Base-by-base conservation (phyloP, 2,329 filamentous ascomycete genomes). In the Penicillium fuscoglaucum region DNA sequence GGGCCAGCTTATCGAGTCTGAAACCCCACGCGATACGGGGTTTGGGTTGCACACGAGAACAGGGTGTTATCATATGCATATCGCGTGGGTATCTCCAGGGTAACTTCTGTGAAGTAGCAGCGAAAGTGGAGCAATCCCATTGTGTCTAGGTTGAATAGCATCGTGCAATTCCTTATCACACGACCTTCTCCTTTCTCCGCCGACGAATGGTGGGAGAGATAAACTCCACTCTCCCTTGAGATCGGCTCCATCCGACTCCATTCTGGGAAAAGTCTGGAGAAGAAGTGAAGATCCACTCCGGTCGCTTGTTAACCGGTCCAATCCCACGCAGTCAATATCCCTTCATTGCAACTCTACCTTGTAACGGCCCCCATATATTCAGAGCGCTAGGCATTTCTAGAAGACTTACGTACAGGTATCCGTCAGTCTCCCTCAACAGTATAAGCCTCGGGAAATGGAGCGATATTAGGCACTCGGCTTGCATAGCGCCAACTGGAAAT, bases 261-360 rank as follows among this genome's bases (percentile, higher is more conserved):
- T 33, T 33, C 31, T 33, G 12, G 31, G 31, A 33, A 33, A 33
- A 33, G 31, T 33, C 31, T 33, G 31, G 31, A 33, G 31, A 33
- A 33, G 12, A 2, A 15, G 5, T 31, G 29, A 31, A 13, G 12
- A 58, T 53, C 62, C 54, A 57, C 58, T 12, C 46, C 46, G 45
- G 41, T 55, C 52, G 56, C 58, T 55, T 46, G 24, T 15, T 31
- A 52, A 48, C 50, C 49, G 43, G 37, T 3, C 56, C 45, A 55
- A 49, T 49, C 39, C 37, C n/a, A 39, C 24, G 21, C 13, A 7
- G 24, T 15, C 51, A 39, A 37, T 28, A n/a, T 41, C 21, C 35
- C 24, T 33, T 28, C 45, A 44, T 24, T 65, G 51, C 43, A 45
- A 64, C 63, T 56, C 56, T 57, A 45, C 31, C 54, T 40, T 28